These are phyloP conservation scores for Globisporangium canariense DNA, from an alignment of 352 stramenopile genomes.

Conservation along the genomic window DNA sequence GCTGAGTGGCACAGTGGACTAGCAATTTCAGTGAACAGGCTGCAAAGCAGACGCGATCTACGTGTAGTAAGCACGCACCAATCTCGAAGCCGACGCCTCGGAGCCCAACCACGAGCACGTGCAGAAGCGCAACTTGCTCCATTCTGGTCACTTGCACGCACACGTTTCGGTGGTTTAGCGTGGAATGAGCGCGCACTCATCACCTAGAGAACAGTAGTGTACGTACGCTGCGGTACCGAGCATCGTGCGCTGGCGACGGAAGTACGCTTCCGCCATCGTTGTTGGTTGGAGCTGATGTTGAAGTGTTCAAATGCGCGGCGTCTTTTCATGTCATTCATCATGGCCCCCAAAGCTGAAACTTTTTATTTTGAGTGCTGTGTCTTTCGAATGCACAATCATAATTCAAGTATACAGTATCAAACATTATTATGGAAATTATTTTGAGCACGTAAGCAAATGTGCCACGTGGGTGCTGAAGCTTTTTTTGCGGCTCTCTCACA, in stretches of 20 bases:
- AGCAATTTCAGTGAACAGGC: background rate
- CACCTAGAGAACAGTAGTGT: background rate
- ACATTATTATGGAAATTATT: too few relatives aligned
- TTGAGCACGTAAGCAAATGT: too few relatives aligned
- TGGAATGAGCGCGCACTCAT: background rate
- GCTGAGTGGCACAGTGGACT: constrained; percentile 10
- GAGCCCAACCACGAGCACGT: constrained; percentile 42
- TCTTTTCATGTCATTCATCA: too few relatives aligned
- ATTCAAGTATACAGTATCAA: too few relatives aligned
- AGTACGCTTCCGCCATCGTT: constrained; percentile 24
- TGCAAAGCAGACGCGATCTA: background rate
- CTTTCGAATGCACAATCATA: background rate
- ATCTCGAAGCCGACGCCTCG: constrained; percentile 41
- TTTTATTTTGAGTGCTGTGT: background rate
- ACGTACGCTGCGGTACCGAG: constrained; percentile 24
- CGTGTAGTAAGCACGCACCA: constrained; percentile 14
- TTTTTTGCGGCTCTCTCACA: background rate
- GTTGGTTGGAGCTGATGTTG: background rate
- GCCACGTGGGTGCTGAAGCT: too few relatives aligned
- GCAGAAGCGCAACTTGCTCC: constrained; percentile 38
- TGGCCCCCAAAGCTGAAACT: background rate
- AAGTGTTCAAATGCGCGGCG: background rate
- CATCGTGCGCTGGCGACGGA: constrained; percentile 28
- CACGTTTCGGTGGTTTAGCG: background rate
- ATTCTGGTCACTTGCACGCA: constrained; percentile 21